phyloP scores from a whole-genome alignment of 345 rosid genomes.

The Salix arbutifolia region DNA sequence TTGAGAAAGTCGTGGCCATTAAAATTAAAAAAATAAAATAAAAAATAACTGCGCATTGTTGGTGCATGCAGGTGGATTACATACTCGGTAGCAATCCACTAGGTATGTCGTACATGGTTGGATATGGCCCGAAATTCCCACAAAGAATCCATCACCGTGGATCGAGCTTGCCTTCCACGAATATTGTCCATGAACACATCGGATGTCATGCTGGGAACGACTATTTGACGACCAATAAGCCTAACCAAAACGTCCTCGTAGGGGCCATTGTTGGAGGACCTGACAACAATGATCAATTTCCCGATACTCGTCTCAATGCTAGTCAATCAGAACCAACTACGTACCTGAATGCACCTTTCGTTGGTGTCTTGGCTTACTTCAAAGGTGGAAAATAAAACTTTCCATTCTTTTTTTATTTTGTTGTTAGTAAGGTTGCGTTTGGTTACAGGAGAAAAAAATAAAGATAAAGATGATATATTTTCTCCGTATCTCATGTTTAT shows the following conservation, averaged over 20 bases:
- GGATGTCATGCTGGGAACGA: neutral
- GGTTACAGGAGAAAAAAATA: too few species aligned
- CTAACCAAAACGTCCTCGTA: constrained; percentile 4
- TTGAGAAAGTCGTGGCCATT: neutral
- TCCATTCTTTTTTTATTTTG: too few species aligned
- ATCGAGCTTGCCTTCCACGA: constrained; percentile 14
- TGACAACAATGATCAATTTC: constrained; percentile 1
- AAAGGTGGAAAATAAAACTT: neutral
- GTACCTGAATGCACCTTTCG: constrained; percentile 13
- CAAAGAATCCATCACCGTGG: constrained; percentile 23
- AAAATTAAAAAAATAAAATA: neutral
- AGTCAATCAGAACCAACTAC: constrained; percentile 15
- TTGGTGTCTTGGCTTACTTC: constrained; percentile 11
- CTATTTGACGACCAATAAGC: neutral
- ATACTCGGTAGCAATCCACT: constrained; percentile 25
- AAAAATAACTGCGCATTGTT: too few species aligned
- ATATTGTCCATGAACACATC: neutral
- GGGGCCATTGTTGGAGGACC: constrained; percentile 25
- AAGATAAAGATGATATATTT: too few species aligned
- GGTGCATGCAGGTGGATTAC: constrained; percentile 20
- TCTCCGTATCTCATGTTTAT: too few species aligned
- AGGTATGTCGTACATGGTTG: constrained; percentile 32
- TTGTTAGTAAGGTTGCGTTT: too few species aligned
- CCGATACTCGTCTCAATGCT: constrained; percentile 1
- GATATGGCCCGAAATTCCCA: constrained; percentile 22